Conservation (phyloP, 2,329 filamentous ascomycete genomes). For the Orbilia javanica region DNA sequence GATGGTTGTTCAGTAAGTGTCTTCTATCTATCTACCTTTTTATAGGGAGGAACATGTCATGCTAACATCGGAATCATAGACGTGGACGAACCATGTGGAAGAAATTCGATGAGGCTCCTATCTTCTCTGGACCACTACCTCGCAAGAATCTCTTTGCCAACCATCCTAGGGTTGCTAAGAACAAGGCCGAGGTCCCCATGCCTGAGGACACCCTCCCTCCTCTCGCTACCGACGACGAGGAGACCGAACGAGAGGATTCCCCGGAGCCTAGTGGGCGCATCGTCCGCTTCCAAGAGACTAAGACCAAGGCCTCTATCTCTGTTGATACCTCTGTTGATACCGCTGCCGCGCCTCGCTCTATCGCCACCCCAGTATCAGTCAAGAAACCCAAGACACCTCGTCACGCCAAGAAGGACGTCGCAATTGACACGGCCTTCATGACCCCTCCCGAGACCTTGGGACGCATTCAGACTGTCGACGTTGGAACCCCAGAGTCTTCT, state of each 20-base stretch:
- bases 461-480: slow-evolving; percentile 27
- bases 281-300: slow-evolving; percentile 49
- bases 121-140: slow-evolving; percentile 40
- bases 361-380: slow-evolving; percentile 35
- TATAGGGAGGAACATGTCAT: neutral
- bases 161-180: slow-evolving; percentile 3
- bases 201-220: slow-evolving; percentile 5
- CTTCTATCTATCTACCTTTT: neutral
- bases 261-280: slow-evolving; percentile 44
- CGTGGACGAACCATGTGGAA: slow-evolving; percentile 39
- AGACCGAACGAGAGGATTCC: slow-evolving; percentile 53
- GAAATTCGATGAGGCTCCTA: slow-evolving; percentile 28
- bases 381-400: slow-evolving; percentile 45
- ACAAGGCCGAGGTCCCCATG: neutral
- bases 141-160: slow-evolving; percentile 55
- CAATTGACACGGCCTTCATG: slow-evolving; percentile 46
- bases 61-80: slow-evolving; percentile 32
- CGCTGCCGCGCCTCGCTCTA: slow-evolving; percentile 7
- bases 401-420: slow-evolving; percentile 32
- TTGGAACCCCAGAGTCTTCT: slow-evolving; percentile 14
- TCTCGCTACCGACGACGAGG: slow-evolving; percentile 53
- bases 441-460: slow-evolving; percentile 48
- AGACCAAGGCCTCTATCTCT: slow-evolving; percentile 9
- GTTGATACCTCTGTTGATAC: slow-evolving; percentile 1
- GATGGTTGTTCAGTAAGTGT: slow-evolving; percentile 56